These are phyloP conservation scores for Fusarium camptoceras DNA, from an alignment of 2,329 filamentous ascomycete genomes.

Conservation along the genomic window DNA sequence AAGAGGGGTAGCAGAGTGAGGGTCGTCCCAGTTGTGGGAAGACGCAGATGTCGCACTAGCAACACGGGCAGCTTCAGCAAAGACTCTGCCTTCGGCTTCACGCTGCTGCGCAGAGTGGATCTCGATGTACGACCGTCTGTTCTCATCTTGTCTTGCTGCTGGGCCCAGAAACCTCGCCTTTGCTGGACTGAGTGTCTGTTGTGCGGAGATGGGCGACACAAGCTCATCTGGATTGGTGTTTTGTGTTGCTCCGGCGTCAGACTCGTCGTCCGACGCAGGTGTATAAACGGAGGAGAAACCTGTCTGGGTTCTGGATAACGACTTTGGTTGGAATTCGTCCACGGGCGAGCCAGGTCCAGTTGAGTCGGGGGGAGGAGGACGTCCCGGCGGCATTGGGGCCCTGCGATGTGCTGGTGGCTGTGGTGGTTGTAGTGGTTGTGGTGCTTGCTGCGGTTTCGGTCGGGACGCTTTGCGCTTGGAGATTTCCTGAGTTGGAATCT, in stretches of 20 bases:
- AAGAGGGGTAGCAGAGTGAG: conserved; percentile 43
- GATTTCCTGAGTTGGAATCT: conserved; percentile 77
- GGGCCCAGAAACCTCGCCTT: conserved; percentile 59
- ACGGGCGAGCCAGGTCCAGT: conserved; percentile 29
- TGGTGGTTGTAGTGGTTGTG: conserved; percentile 25
- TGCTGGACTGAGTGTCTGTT: conserved; percentile 49
- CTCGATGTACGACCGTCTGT: conserved; percentile 68
- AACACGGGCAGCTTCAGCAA: conserved; percentile 61
- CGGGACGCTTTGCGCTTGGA: conserved; percentile 65
- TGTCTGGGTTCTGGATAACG: conserved; percentile 53
- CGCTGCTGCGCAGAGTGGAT: conserved; percentile 70
- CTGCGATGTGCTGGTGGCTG: conserved; percentile 47
- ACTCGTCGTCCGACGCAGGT: conserved; percentile 37
- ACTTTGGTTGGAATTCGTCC: conserved; percentile 64
- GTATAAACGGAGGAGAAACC: conserved; percentile 47
- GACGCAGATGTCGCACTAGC: conserved; percentile 51
- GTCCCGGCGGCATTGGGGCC: conserved; percentile 16
- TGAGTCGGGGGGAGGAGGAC: conserved; percentile 29
- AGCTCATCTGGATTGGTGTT: conserved; percentile 34
- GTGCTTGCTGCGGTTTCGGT: conserved; percentile 35
- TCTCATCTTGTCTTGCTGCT: conserved; percentile 60
- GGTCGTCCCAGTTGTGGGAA: conserved; percentile 51
- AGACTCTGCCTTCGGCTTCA: conserved; percentile 68
- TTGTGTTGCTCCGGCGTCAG: conserved; percentile 22
- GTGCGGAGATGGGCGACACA: conserved; percentile 29